A percentile compares a stretch with the other conserved stretches of the same genome.
These are phyloP conservation scores for Fraxinus floribunda DNA, from an alignment of 305 asterid genomes.

Conservation along the genomic window DNA sequence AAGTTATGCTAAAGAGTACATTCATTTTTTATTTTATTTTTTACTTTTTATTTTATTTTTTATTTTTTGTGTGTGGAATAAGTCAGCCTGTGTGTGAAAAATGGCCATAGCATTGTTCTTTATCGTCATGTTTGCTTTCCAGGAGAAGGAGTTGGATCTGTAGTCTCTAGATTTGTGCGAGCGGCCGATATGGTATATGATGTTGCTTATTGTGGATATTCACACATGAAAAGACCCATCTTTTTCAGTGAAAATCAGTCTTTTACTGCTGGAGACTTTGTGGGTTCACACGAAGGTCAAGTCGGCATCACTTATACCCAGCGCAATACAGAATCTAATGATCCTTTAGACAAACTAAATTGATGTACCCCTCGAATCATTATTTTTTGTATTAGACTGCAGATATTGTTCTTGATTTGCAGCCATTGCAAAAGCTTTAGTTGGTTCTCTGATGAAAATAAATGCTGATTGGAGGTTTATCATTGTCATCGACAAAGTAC, in stretches of 20 bases:
- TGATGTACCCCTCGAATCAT: not conserved
- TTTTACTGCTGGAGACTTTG: constrained; percentile 53
- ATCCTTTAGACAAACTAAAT: constrained; percentile 1
- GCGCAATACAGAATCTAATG: constrained; percentile 9
- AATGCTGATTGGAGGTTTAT: not conserved
- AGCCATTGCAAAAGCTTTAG: not conserved
- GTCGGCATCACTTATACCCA: constrained; percentile 28
- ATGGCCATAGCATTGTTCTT: not conserved
- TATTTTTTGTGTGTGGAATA: not conserved
- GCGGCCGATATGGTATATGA: constrained; percentile 40
- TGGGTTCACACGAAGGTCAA: constrained; percentile 39
- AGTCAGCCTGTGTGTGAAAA: not conserved
- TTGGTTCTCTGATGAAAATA: not conserved
- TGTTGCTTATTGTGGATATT: constrained; percentile 68
- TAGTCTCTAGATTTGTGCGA: constrained; percentile 38
- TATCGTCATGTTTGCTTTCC: constrained; percentile 16
- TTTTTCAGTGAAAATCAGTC: constrained; percentile 36
- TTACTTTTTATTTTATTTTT: too few relatives aligned
- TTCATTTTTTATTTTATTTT: not conserved
- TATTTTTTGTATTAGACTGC: not conserved
- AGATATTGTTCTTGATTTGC: not conserved
- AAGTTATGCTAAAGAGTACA: not conserved
- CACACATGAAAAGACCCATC: constrained; percentile 46
- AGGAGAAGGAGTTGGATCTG: constrained; percentile 89
- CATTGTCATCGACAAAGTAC: not conserved